Conservation (phyloP, 371 early-diverging fungal species). For the Mucor ambiguus region DNA sequence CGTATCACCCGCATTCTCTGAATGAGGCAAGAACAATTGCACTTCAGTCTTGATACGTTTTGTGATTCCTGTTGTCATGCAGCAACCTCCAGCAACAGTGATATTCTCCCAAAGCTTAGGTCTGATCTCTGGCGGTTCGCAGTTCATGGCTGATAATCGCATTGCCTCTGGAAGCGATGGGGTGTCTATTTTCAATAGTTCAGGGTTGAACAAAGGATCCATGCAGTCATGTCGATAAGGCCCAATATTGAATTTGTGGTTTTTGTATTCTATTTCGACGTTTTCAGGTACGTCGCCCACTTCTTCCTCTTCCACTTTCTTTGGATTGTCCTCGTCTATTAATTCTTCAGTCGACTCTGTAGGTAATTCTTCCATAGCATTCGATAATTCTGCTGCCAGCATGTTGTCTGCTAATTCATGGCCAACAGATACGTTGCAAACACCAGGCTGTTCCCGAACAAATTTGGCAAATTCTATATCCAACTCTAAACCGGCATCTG, state of each 20-base stretch:
- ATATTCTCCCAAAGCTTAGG: slow-evolving; percentile 82
- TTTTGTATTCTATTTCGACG: slow-evolving; percentile 23
- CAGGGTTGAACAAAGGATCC: slow-evolving; percentile 71
- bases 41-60: slow-evolving; percentile 68
- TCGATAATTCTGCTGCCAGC: slow-evolving; percentile 22
- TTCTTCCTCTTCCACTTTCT: slow-evolving; percentile 17
- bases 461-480: slow-evolving; percentile 59
- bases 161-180: slow-evolving; percentile 66
- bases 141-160: slow-evolving; percentile 61
- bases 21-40: slow-evolving; percentile 55
- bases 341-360: slow-evolving; percentile 43
- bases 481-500: slow-evolving; percentile 26
- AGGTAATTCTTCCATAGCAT: slow-evolving; percentile 28
- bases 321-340: slow-evolving; percentile 27
- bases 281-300: slow-evolving; percentile 17
- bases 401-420: slow-evolving; percentile 45
- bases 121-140: slow-evolving; percentile 79
- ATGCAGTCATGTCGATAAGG: slow-evolving; percentile 56
- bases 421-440: slow-evolving; percentile 58
- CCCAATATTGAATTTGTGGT: slow-evolving; percentile 61
- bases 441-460: slow-evolving; percentile 58
- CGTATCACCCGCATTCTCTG: slow-evolving; percentile 78
- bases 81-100: slow-evolving; percentile 72
- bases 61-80: slow-evolving; percentile 27
- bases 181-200: slow-evolving; percentile 43